A percentile compares a stretch with the other conserved stretches of the same genome.
Conservation (phyloP, 257 asterid species). For the Scutellaria baicalensis region DNA sequence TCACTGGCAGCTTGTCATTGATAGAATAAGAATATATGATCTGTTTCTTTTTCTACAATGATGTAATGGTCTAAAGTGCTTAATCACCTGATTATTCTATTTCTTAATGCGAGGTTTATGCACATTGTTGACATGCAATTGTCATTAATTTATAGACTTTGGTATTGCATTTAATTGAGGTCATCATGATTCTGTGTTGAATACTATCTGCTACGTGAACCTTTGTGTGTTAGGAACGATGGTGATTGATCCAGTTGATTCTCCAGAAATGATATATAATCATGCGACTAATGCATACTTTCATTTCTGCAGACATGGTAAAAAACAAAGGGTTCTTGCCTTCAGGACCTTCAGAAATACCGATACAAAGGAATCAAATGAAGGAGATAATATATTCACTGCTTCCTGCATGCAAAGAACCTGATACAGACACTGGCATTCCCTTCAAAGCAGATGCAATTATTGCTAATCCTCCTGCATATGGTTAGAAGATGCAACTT, state of each 20-base stretch:
- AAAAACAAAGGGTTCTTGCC: constrained; percentile 98
- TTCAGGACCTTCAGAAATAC: constrained; percentile 96
- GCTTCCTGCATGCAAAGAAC: constrained; percentile 81
- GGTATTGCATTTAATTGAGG: neutral
- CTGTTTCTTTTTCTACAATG: too few relatives aligned
- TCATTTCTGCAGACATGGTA: constrained; percentile 73
- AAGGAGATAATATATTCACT: constrained; percentile 81
- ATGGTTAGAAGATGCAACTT: constrained; percentile 45
- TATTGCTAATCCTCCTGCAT: constrained; percentile 89
- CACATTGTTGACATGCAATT: neutral
- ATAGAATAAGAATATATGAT: neutral
- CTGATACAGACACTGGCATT: constrained; percentile 77
- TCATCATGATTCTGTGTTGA: neutral
- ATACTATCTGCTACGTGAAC: neutral
- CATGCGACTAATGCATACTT: neutral
- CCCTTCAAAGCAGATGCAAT: constrained; percentile 93
- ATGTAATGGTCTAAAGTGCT: neutral
- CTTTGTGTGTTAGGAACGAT: neutral
- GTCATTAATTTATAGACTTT: neutral
- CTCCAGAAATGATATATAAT: neutral
- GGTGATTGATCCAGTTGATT: neutral
- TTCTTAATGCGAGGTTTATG: neutral
- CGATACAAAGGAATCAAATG: constrained; percentile 73
- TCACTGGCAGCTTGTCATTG: neutral
- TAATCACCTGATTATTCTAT: neutral